Evolutionary conservation across 2,329 filamentous ascomycete genomes (phyloP).

Genomic region (Calonectria leucothoes): DNA sequence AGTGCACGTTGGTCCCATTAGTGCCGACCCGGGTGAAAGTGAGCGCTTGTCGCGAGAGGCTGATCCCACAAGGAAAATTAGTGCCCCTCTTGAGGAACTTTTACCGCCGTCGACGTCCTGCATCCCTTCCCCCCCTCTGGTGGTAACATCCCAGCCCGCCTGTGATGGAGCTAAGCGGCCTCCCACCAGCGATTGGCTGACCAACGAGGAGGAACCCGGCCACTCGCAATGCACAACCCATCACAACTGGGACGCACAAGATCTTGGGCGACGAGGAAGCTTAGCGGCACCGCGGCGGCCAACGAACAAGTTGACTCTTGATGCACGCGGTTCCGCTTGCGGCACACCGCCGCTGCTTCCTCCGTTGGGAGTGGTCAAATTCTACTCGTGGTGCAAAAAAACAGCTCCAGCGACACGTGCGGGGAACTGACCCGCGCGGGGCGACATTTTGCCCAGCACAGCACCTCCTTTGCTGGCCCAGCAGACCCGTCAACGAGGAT

Average conservation of each 20-base stretch:
- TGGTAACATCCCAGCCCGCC: slow-evolving; percentile 24
- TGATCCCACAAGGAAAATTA: slow-evolving; percentile 23
- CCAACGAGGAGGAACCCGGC: slow-evolving; percentile 24
- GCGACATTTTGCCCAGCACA: not conserved
- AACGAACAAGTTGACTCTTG: slow-evolving; percentile 28
- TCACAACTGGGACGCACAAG: slow-evolving; percentile 33
- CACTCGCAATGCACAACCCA: slow-evolving; percentile 34
- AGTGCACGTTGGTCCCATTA: slow-evolving; percentile 7
- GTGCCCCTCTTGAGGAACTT: slow-evolving; percentile 14
- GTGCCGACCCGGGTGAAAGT: slow-evolving; percentile 9
- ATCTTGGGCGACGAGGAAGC: slow-evolving; percentile 28
- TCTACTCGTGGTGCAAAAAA: not conserved
- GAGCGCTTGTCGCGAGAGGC: slow-evolving; percentile 31
- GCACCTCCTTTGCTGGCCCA: not conserved
- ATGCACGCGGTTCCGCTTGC: slow-evolving; percentile 29
- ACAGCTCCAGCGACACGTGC: not conserved
- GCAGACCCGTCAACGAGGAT: slow-evolving; percentile 6
- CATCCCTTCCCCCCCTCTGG: slow-evolving; percentile 19
- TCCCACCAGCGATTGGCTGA: slow-evolving; percentile 32
- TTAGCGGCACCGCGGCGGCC: slow-evolving; percentile 32
- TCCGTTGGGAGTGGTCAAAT: slow-evolving; percentile 16
- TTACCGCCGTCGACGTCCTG: slow-evolving; percentile 28
- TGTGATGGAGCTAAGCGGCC: slow-evolving; percentile 33
- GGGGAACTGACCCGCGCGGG: slow-evolving; percentile 3
- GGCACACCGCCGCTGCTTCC: slow-evolving; percentile 39